Base-by-base conservation (phyloP, 2,329 filamentous ascomycete genomes). In the Ilyonectria sp. region DNA sequence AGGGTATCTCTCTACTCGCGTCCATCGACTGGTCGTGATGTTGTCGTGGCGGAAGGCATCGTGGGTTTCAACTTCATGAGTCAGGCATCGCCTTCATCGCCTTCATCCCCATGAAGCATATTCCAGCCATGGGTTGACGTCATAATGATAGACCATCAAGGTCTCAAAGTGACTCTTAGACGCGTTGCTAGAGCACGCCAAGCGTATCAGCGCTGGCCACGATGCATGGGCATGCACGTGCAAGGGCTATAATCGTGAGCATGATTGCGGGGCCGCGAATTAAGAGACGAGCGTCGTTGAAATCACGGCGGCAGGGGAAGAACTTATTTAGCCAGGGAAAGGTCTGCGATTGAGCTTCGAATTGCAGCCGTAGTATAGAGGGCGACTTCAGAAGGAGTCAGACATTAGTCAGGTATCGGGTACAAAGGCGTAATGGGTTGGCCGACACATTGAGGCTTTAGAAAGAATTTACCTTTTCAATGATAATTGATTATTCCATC, bases 11-110 rank as follows among this genome's bases (percentile, higher is more conserved):
- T 87, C 0, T 79, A 77, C 33, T 76, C 78, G 0, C 69, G 74
- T 0, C 61, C 70, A 0, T 53, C 60, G 0, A 67, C 60, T 69
- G 79, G 79, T 11, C 67, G 46, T 33, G 73, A 72, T 29, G 69
- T 71, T 6, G 77, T 84, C 0, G 68, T 86, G 4, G 84, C 85
- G 0, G 84, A 86, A 68, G 85, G 85, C 0, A 84, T 86, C n/a
- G 82, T 86, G 5, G 85, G 85, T 1, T 86, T 85, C 72, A 86
- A 86, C 40, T 81, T 80, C 50, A 57, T 76, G 59, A 75, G 69
- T 37, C 68, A 67, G 21, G 37, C 59, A 37, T 44, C 63, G 31
- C 31, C 31, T 10, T 63, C 59, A 10, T 58, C 67, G 6, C 43
- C 70, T 8, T 73, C 67, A 19, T 31, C 44, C 17, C 50, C 50